Conservation (phyloP, 495 filamentous ascomycete genomes). For the Hypoxylon trugodes region DNA sequence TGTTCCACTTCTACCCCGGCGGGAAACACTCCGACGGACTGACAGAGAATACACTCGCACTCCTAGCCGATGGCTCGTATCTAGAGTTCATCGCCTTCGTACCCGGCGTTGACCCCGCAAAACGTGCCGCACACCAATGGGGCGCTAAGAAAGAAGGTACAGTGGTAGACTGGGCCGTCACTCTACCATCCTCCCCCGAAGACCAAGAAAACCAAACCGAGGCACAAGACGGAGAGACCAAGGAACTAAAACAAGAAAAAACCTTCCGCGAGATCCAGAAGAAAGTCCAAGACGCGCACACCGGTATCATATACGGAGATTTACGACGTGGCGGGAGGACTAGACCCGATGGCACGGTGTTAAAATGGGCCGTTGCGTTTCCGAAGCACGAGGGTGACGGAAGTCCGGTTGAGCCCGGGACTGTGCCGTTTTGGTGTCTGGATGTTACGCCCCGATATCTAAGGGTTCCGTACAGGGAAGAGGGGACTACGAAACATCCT, state of each 20-base stretch:
- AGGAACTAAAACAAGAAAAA: conserved; percentile 36
- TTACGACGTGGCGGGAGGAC: conserved; percentile 54
- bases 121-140: conserved; percentile 60
- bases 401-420: conserved; percentile 34
- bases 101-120: conserved; percentile 48
- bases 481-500: conserved; percentile 50
- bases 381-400: conserved; percentile 44
- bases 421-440: conserved; percentile 65
- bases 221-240: not conserved
- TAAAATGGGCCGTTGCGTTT: conserved; percentile 62
- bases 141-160: conserved; percentile 52
- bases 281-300: conserved; percentile 32
- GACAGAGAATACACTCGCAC: conserved; percentile 65
- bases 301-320: conserved; percentile 51
- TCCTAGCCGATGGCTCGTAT: conserved; percentile 65
- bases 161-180: conserved; percentile 65
- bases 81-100: conserved; percentile 69
- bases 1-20: conserved; percentile 64
- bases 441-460: conserved; percentile 58
- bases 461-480: conserved; percentile 51
- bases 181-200: conserved; percentile 27
- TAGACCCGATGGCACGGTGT: conserved; percentile 53
- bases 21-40: conserved; percentile 60
- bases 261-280: conserved; percentile 39
- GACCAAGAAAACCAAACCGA: not conserved